Evolutionary conservation across 331 rosid genomes (phyloP).

Genomic region (Acacia concinna): DNA sequence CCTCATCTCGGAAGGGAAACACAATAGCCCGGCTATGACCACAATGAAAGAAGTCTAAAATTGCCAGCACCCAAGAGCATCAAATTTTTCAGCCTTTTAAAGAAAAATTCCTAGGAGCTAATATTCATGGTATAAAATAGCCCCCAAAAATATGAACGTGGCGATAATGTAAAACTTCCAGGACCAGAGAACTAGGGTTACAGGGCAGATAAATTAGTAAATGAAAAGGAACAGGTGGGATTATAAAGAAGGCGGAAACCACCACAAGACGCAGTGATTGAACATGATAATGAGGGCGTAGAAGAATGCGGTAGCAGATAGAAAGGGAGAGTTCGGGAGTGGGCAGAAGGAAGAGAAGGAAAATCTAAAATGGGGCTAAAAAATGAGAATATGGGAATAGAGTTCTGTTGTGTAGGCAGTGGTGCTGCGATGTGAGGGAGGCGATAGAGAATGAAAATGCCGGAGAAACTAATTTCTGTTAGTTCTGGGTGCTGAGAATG

Average conservation of each 20-base stretch:
- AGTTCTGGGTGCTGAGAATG: slow-evolving; percentile 42
- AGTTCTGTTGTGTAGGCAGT: slow-evolving; percentile 49
- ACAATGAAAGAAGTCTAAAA: slow-evolving; percentile 28
- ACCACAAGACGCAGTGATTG: slow-evolving; percentile 71
- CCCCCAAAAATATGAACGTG: slow-evolving; percentile 43
- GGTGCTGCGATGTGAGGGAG: slow-evolving; percentile 33
- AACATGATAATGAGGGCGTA: slow-evolving; percentile 41
- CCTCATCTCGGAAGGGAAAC: slow-evolving; percentile 39
- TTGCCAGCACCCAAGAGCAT: slow-evolving; percentile 31
- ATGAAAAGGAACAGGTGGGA: slow-evolving; percentile 8
- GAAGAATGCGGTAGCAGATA: slow-evolving; percentile 50
- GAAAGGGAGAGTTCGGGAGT: slow-evolving; percentile 8
- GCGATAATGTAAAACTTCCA: slow-evolving; percentile 20
- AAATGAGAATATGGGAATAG: slow-evolving; percentile 42
- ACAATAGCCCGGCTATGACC: slow-evolving; percentile 12
- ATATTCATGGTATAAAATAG: slow-evolving; percentile 34
- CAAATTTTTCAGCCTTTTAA: slow-evolving; percentile 36
- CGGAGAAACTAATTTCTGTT: slow-evolving; percentile 41
- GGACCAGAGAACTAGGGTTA: slow-evolving; percentile 61
- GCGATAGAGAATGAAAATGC: slow-evolving; percentile 2
- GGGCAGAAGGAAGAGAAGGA: slow-evolving; percentile 5
- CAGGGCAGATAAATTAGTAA: slow-evolving; percentile 21
- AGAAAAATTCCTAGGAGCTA: slow-evolving; percentile 41
- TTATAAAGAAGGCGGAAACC: slow-evolving; percentile 33
- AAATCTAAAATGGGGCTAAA: slow-evolving; percentile 24